phyloP scores from a whole-genome alignment of 805 yeast genomes.

The Metschnikowia lunata region DNA sequence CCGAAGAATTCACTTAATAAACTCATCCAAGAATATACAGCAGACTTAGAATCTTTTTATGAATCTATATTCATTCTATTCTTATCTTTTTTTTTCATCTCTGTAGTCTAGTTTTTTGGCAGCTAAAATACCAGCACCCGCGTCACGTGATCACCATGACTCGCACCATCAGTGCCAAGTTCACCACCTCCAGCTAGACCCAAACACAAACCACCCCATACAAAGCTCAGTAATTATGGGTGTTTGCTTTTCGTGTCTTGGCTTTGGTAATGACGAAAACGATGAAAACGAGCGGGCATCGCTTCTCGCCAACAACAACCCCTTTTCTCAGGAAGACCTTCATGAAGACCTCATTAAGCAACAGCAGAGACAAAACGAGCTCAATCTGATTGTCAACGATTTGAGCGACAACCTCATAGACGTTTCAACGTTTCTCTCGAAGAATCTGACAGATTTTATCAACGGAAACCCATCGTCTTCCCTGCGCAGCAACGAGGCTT shows the following conservation, averaged over 20 bases:
- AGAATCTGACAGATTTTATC: background rate
- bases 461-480: conserved; percentile 5
- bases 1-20: too few species aligned
- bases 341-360: conserved; percentile 38
- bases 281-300: conserved; percentile 40
- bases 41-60: too few species aligned
- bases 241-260: conserved; percentile 44
- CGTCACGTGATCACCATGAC: too few species aligned
- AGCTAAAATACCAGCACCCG: too few species aligned
- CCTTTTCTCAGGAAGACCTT: conserved; percentile 28
- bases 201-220: background rate
- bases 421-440: conserved; percentile 29
- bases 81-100: too few species aligned
- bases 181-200: too few species aligned
- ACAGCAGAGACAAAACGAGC: conserved; percentile 44
- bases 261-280: conserved; percentile 30
- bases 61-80: too few species aligned
- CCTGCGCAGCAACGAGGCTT: conserved; percentile 4
- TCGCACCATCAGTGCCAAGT: too few species aligned
- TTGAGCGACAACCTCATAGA: conserved; percentile 32
- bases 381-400: conserved; percentile 44
- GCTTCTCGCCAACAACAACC: conserved; percentile 23
- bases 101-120: too few species aligned
- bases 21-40: too few species aligned
- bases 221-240: conserved; percentile 33